Conservation (phyloP, 2,329 filamentous ascomycete genomes). For the Fusarium mexicanum region DNA sequence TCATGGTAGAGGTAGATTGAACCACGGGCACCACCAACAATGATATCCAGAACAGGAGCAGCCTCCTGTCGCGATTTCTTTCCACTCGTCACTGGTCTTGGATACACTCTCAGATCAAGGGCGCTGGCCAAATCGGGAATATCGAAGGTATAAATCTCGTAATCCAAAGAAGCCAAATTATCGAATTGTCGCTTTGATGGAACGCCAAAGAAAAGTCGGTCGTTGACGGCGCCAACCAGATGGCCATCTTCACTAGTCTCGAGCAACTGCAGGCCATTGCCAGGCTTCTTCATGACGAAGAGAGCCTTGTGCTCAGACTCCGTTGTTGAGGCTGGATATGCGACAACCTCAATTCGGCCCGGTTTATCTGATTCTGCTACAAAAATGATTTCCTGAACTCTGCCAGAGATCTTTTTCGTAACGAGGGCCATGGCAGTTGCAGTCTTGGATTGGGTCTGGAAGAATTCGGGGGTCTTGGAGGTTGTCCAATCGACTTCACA, state of each 20-base stretch:
- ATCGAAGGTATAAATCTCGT: slow-evolving; percentile 68
- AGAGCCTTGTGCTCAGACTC: slow-evolving; percentile 48
- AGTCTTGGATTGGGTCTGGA: slow-evolving; percentile 54
- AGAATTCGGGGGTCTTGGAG: slow-evolving; percentile 52
- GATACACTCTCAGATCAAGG: slow-evolving; percentile 67
- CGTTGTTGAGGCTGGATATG: slow-evolving; percentile 53
- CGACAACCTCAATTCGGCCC: slow-evolving; percentile 52
- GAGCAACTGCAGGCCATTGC: slow-evolving; percentile 54
- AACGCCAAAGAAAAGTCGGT: slow-evolving; percentile 50
- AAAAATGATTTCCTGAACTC: slow-evolving; percentile 57
- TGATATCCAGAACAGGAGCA: slow-evolving; percentile 71
- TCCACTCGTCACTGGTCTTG: slow-evolving; percentile 24
- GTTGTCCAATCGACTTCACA: slow-evolving; percentile 69
- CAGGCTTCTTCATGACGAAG: slow-evolving; percentile 50
- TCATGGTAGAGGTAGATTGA: slow-evolving; percentile 85
- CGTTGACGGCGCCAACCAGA: slow-evolving; percentile 57
- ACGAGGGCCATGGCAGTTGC: slow-evolving; percentile 59
- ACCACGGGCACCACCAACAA: slow-evolving; percentile 80
- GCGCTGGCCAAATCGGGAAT: slow-evolving; percentile 72
- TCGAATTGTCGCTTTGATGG: slow-evolving; percentile 35
- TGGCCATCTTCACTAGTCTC: slow-evolving; percentile 63
- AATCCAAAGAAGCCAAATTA: slow-evolving; percentile 49
- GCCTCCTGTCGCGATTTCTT: slow-evolving; percentile 43
- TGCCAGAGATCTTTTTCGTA: slow-evolving; percentile 48
- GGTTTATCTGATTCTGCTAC: slow-evolving; percentile 56